phyloP scores from a whole-genome alignment of 2,329 filamentous ascomycete genomes.

The Colletotrichum navitas region DNA sequence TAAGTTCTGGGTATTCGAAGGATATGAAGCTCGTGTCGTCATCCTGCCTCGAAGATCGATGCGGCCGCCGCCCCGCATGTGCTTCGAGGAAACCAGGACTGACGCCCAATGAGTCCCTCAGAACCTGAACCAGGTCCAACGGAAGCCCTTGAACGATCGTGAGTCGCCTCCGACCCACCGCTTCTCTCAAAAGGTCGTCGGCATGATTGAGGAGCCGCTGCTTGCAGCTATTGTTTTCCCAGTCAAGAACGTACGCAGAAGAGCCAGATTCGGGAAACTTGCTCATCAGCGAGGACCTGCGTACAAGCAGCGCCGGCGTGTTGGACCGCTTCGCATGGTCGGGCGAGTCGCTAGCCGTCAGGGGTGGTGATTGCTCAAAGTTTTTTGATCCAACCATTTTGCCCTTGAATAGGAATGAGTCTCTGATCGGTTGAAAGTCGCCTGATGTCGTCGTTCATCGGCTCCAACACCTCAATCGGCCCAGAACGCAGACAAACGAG shows the following conservation, averaged over 20 bases:
- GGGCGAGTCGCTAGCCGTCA: slow-evolving; percentile 29
- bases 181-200: slow-evolving; percentile 34
- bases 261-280: slow-evolving; percentile 36
- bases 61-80: slow-evolving; percentile 46
- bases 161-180: slow-evolving; percentile 38
- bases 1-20: slow-evolving; percentile 51
- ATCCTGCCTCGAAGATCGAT: slow-evolving; percentile 43
- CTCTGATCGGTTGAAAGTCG: background rate
- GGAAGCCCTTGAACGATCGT: slow-evolving; percentile 38
- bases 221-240: slow-evolving; percentile 31
- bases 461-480: background rate
- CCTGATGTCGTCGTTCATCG: background rate
- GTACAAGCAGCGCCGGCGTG: slow-evolving; percentile 35
- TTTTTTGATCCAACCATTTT: slow-evolving; percentile 23
- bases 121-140: slow-evolving; percentile 40
- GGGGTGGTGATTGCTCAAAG: slow-evolving; percentile 35
- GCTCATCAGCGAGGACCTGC: slow-evolving; percentile 33
- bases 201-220: slow-evolving; percentile 36
- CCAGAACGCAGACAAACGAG: slow-evolving; percentile 1
- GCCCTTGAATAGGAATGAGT: background rate
- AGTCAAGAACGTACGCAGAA: slow-evolving; percentile 39
- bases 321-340: slow-evolving; percentile 39
- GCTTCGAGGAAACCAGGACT: slow-evolving; percentile 51
- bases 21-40: slow-evolving; percentile 37
- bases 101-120: slow-evolving; percentile 46